A percentile compares a stretch with the other conserved stretches of the same genome.
Evolutionary conservation across 2,329 filamentous ascomycete genomes (phyloP).

Genomic region (Xylariomycetidae sp.): DNA sequence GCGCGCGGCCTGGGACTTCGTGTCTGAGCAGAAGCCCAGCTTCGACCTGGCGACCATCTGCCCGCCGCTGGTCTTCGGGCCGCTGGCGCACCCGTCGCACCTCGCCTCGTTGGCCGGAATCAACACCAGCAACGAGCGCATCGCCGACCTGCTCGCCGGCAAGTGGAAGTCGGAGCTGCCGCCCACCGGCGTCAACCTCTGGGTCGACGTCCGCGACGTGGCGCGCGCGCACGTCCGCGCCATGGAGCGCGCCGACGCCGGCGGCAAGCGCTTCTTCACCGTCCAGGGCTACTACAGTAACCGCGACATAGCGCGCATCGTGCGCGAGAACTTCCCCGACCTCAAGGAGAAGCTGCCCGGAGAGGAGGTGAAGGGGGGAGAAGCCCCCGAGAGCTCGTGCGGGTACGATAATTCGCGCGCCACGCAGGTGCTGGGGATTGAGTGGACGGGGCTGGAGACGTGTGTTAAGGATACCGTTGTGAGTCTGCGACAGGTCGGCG

Average conservation of each 20-base stretch:
- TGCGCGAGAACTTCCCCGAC: slow-evolving; percentile 44
- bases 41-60: slow-evolving; percentile 50
- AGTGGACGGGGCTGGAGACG: slow-evolving; percentile 58
- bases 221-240: slow-evolving; percentile 48
- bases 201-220: slow-evolving; percentile 52
- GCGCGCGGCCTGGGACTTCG: slow-evolving; percentile 47
- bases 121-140: slow-evolving; percentile 49
- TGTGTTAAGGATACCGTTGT: slow-evolving; percentile 57
- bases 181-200: slow-evolving; percentile 36
- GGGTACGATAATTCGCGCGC: slow-evolving; percentile 53
- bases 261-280: slow-evolving; percentile 46
- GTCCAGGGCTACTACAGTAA: slow-evolving; percentile 42
- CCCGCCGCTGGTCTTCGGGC: slow-evolving; percentile 50
- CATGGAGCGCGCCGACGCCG: slow-evolving; percentile 40
- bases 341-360: slow-evolving; percentile 41
- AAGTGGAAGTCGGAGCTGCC: slow-evolving; percentile 41
- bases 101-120: slow-evolving; percentile 38
- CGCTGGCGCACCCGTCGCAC: slow-evolving; percentile 43
- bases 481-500: slow-evolving; percentile 48
- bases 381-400: slow-evolving; percentile 38
- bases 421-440: slow-evolving; percentile 53
- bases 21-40: slow-evolving; percentile 33
- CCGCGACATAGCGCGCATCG: slow-evolving; percentile 35
- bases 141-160: slow-evolving; percentile 45
- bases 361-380: slow-evolving; percentile 38